Percentiles rank a stretch among this genome's conserved stretches.
phyloP scores from a whole-genome alignment of 441 rosid species.

The Corymbia calophylla region DNA sequence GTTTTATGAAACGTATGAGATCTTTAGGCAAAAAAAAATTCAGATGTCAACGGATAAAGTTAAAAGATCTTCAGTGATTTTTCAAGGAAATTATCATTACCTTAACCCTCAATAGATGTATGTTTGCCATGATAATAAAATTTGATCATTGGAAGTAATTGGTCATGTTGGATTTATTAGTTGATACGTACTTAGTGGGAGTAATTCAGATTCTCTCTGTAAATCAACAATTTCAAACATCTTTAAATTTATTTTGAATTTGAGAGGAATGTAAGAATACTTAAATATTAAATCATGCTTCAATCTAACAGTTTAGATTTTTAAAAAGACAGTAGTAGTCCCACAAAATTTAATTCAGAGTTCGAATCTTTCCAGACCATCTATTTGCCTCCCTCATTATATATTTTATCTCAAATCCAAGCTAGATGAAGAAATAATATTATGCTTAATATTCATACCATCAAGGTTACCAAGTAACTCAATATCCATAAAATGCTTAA shows the following conservation, averaged over 20 bases:
- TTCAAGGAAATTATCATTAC: neutral
- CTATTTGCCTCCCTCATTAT: neutral
- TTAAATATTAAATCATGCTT: neutral
- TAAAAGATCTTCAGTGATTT: neutral
- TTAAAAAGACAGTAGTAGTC: accelerated
- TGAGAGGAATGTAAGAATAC: neutral
- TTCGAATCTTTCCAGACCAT: neutral
- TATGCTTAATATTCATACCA: neutral
- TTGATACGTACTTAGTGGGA: neutral
- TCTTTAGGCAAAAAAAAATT: neutral
- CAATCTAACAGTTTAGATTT: neutral
- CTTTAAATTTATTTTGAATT: neutral
- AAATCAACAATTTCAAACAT: neutral
- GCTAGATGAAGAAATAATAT: neutral
- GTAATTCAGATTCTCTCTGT: neutral
- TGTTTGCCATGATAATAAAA: neutral
- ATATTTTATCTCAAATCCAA: neutral
- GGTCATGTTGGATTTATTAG: neutral
- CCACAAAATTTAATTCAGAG: accelerated
- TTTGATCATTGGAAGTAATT: neutral
- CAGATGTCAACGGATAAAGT: neutral
- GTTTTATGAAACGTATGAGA: accelerated
- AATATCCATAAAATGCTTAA: neutral
- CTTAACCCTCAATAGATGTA: neutral
- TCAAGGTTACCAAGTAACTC: neutral